Base-by-base conservation (phyloP, 2,329 filamentous ascomycete species). In the Fusarium odoratissimum region DNA sequence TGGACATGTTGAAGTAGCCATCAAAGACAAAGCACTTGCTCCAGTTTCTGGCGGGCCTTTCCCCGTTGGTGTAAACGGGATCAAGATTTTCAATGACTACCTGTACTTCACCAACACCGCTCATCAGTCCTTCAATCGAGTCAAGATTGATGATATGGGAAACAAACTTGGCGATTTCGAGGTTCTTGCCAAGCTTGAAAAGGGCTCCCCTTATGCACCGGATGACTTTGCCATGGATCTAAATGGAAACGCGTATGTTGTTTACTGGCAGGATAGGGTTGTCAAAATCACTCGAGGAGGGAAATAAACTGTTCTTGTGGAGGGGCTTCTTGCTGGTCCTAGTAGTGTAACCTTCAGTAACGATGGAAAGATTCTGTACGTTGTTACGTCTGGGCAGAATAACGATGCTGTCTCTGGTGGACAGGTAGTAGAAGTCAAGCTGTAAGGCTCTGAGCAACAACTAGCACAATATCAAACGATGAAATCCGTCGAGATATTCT, bases 51-150 rank as follows among this genome's bases (percentile, higher is more conserved):
- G 40, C 9, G 58, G 59, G 0, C 64, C 51, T 11, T 68, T 30
- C n/a, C 23, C 33, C 1, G 3, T 54, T 0, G 45, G 64, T 19
- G 58, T 69, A 14, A 69, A 69, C 19, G 52, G 66, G 2, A 37
- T 68, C 16, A 55, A 49, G 23, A 19, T 64, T 10, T 52, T 42
- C 5, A 30, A 46, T 3, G 8, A 31, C 31, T 46, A 69, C 11
- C 46, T 69, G 3, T 64, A 69, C 38, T 51, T 69, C 9, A 69
- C 48, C 12, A 69, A 51, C 33, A 45, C 52, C 2, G 41, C 25
- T 30, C 38, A 37, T 16, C 23, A 49, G 14, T 35, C 52, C 2
- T 64, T 38, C 4, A 45, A 31, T 1, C 33, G 42, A 10, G 23
- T 64, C 10, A 42, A 60, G 38, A 46, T 69, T 13, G 48, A 69